Conservation (phyloP, 2,329 filamentous ascomycete species). For the Diaporthe citriasiana region DNA sequence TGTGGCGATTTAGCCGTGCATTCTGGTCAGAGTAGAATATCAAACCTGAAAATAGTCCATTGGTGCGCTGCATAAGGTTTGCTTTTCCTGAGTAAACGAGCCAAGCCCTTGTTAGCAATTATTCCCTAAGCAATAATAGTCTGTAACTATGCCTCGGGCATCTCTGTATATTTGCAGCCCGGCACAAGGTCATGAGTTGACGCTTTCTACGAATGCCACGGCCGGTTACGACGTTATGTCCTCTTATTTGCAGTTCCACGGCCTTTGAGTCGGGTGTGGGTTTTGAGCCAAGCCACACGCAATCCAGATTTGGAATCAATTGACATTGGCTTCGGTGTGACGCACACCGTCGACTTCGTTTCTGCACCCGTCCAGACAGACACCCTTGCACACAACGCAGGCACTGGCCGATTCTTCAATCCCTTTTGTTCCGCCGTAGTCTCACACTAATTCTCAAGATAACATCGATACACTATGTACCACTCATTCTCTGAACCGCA, state of each 20-base stretch:
- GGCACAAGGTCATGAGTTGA: constrained; percentile 53
- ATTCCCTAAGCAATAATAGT: not conserved
- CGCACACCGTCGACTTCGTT: not conserved
- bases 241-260: constrained; percentile 42
- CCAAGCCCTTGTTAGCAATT: not conserved
- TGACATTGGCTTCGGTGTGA: not conserved
- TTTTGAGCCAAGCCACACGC: too few species aligned
- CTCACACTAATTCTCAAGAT: not conserved
- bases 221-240: constrained; percentile 49
- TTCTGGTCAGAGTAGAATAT: not conserved
- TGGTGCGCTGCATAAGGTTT: not conserved
- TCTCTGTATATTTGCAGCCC: constrained; percentile 52
- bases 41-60: not conserved
- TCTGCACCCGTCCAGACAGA: not conserved
- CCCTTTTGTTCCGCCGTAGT: not conserved
- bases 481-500: not conserved
- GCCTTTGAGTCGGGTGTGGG: not conserved
- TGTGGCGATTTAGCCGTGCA: not conserved
- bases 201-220: constrained; percentile 54
- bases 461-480: not conserved
- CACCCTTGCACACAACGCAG: not conserved
- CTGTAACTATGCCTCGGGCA: constrained; percentile 43
- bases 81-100: not conserved
- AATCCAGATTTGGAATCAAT: not conserved
- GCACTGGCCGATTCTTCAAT: not conserved